Evolutionary conservation across 2,329 filamentous ascomycete genomes (phyloP).

Genomic region (Aureobasidium sp.): DNA sequence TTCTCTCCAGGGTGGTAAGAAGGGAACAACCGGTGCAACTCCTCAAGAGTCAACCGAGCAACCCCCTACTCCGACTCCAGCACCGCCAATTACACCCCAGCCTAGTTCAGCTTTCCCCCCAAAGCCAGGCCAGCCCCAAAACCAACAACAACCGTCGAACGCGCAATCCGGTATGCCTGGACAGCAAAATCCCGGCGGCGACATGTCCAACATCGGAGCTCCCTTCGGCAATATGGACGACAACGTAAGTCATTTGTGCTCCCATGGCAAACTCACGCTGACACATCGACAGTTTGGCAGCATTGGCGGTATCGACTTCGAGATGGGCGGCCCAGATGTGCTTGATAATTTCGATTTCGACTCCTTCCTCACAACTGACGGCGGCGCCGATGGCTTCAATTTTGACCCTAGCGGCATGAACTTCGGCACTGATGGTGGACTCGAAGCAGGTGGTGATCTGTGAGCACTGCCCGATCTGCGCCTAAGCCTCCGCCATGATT

Average conservation of each 20-base stretch:
- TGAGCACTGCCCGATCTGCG: not conserved
- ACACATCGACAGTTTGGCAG: constrained; percentile 25
- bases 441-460: constrained; percentile 20
- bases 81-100: constrained; percentile 43
- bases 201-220: constrained; percentile 29
- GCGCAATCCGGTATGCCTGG: constrained; percentile 16
- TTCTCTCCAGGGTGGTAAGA: constrained; percentile 27
- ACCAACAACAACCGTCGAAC: constrained; percentile 24
- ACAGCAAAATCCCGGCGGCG: constrained; percentile 18
- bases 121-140: constrained; percentile 28
- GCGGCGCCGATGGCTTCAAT: constrained; percentile 35
- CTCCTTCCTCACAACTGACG: constrained; percentile 54
- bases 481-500: not conserved
- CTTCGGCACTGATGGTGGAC: constrained; percentile 27
- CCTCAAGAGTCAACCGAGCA: constrained; percentile 38
- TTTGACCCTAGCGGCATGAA: constrained; percentile 31
- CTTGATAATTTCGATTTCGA: constrained; percentile 62
- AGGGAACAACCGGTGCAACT: constrained; percentile 33
- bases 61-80: constrained; percentile 42
- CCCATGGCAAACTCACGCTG: not conserved
- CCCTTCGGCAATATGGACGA: constrained; percentile 35
- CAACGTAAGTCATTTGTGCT: constrained; percentile 27
- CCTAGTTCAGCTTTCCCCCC: constrained; percentile 33
- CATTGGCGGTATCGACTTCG: constrained; percentile 33
- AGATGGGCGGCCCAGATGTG: constrained; percentile 55